phyloP scores from a whole-genome alignment of 2,329 filamentous ascomycete genomes.

The Colletotrichum sp. region DNA sequence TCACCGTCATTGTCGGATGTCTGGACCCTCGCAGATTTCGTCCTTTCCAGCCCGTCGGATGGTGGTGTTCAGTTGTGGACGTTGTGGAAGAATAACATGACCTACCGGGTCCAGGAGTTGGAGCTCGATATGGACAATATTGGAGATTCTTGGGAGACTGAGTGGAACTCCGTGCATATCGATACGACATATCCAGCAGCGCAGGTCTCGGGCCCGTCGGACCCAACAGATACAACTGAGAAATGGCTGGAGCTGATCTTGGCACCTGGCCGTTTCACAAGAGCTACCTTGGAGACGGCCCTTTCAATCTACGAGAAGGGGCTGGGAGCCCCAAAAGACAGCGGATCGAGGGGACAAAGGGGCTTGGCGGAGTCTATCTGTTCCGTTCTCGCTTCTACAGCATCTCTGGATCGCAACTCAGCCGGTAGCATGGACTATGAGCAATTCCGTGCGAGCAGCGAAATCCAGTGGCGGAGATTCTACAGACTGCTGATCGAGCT shows the following conservation, averaged over 20 bases:
- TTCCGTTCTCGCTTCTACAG: constrained; percentile 72
- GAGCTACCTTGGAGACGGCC: constrained; percentile 81
- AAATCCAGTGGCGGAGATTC: constrained; percentile 88
- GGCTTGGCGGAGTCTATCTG: constrained; percentile 79
- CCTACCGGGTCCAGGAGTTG: constrained; percentile 76
- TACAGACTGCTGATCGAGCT: constrained; percentile 86
- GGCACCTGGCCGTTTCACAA: constrained; percentile 81
- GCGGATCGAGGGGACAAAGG: constrained; percentile 48
- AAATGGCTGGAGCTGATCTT: constrained; percentile 88
- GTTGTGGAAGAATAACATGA: constrained; percentile 84
- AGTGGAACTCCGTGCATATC: constrained; percentile 74
- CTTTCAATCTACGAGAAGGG: constrained; percentile 81
- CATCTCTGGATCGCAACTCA: constrained; percentile 65
- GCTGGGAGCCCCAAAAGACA: constrained; percentile 46
- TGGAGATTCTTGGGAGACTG: constrained; percentile 64
- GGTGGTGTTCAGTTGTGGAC: constrained; percentile 71
- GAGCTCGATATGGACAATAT: constrained; percentile 74
- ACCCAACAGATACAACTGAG: constrained; percentile 75
- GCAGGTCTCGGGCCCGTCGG: constrained; percentile 64
- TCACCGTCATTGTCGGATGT: constrained; percentile 75
- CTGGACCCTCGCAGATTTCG: constrained; percentile 83
- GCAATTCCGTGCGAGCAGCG: constrained; percentile 74
- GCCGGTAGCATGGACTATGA: constrained; percentile 76
- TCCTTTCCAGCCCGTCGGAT: constrained; percentile 61
- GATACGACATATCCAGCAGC: constrained; percentile 61